These are phyloP conservation scores for Senecio squalidus DNA, from an alignment of 140 eudicot genomes.

Conservation along the genomic window DNA sequence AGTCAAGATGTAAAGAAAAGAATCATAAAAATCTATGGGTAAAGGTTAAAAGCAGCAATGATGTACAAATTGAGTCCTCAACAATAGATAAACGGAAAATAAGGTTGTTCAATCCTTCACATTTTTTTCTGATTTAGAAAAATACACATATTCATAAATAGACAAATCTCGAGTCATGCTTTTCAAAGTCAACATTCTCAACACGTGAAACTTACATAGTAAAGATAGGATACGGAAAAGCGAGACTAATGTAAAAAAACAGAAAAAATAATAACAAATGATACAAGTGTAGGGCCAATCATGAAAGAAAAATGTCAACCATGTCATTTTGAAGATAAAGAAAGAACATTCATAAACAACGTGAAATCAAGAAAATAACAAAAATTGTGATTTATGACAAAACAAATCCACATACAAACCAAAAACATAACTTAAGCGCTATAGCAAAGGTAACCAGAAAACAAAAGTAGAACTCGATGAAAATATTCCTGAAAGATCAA, in stretches of 20 bases:
- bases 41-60: neutral
- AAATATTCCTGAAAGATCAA: constrained; percentile 10
- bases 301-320: constrained; percentile 12
- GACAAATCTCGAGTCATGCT: neutral
- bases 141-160: neutral
- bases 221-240: constrained; percentile 2
- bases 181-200: constrained; percentile 1
- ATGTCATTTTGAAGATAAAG: constrained; percentile 11
- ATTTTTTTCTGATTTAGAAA: constrained; percentile 13
- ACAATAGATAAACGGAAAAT: neutral
- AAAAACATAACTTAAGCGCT: constrained; percentile 12
- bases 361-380: constrained; percentile 16
- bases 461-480: constrained; percentile 9
- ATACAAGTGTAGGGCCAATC: neutral
- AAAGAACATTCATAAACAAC: constrained; percentile 6
- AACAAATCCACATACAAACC: constrained; percentile 20
- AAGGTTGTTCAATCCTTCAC: neutral
- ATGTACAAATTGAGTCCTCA: neutral
- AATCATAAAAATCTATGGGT: neutral
- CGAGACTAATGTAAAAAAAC: neutral
- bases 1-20: no score
- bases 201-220: neutral
- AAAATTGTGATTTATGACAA: neutral
- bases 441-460: constrained; percentile 14
- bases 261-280: neutral